Conservation (phyloP, 257 asterid species). For the Solanum dulcamara region DNA sequence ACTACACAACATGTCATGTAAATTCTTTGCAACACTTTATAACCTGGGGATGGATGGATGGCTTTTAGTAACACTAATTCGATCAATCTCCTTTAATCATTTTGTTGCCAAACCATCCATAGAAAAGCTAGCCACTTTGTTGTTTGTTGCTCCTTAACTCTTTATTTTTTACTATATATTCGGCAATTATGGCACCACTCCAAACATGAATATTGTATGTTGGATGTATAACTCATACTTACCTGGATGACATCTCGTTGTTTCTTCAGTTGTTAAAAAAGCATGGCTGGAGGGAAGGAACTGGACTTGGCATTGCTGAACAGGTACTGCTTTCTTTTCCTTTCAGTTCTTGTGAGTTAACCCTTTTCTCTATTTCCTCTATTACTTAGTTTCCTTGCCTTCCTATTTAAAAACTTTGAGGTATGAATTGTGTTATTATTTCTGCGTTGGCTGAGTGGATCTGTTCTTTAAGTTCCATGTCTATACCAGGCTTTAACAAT, state of each 20-base stretch:
- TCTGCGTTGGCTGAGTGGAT: background rate
- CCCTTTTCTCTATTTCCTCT: background rate
- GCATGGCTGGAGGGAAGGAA: conserved; percentile 2
- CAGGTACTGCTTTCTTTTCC: background rate
- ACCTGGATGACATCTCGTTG: background rate
- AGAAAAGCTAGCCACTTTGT: background rate
- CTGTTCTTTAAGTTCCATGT: background rate
- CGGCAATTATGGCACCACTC: background rate
- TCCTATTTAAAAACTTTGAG: background rate
- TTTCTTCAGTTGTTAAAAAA: background rate
- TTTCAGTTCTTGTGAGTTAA: background rate
- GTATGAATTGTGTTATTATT: background rate
- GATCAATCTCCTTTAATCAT: background rate
- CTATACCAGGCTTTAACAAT: background rate
- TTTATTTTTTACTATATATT: background rate
- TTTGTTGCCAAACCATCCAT: background rate
- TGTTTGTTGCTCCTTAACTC: background rate
- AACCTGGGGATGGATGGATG: too few species aligned
- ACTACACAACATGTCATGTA: too few species aligned
- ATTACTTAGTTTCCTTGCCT: background rate
- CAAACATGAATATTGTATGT: background rate
- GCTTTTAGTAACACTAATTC: background rate
- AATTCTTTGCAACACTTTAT: too few species aligned
- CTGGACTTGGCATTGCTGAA: conserved; percentile 5
- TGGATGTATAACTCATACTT: background rate